A percentile compares a stretch with the other conserved stretches of the same genome.
These are phyloP conservation scores for Pichia thaimueangensis DNA, from an alignment of 805 yeast genomes.

Conservation along the genomic window DNA sequence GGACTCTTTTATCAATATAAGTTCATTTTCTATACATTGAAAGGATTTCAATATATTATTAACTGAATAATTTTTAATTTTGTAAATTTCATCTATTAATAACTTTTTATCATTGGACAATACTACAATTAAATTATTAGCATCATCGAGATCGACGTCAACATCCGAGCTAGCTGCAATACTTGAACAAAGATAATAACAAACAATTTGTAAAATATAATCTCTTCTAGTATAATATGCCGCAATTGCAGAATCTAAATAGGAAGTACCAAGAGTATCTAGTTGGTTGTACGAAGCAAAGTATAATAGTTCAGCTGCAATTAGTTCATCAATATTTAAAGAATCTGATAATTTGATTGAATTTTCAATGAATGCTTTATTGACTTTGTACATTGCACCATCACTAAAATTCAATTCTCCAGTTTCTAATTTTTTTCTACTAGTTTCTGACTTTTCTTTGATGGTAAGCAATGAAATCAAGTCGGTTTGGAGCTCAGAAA, in stretches of 20 bases:
- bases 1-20: constrained; percentile 47
- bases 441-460: constrained; percentile 39
- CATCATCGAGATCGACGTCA: not conserved
- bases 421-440: constrained; percentile 42
- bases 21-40: constrained; percentile 47
- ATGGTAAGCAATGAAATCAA: constrained; percentile 34
- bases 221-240: constrained; percentile 64
- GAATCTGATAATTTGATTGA: constrained; percentile 56
- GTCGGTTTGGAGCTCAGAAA: constrained; percentile 36
- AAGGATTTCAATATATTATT: constrained; percentile 41
- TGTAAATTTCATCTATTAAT: constrained; percentile 1
- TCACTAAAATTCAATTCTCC: constrained; percentile 45
- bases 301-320: constrained; percentile 63
- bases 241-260: constrained; percentile 58
- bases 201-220: constrained; percentile 62
- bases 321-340: constrained; percentile 69
- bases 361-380: constrained; percentile 55
- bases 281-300: constrained; percentile 34
- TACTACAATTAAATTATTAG: not conserved
- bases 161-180: too few relatives aligned
- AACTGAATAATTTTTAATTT: constrained; percentile 2
- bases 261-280: constrained; percentile 38
- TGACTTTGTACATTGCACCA: constrained; percentile 55
- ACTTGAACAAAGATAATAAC: constrained; percentile 32
- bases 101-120: not conserved